phyloP scores from a whole-genome alignment of 2,329 filamentous ascomycete genomes.

The Emergomyces pasteurianus region DNA sequence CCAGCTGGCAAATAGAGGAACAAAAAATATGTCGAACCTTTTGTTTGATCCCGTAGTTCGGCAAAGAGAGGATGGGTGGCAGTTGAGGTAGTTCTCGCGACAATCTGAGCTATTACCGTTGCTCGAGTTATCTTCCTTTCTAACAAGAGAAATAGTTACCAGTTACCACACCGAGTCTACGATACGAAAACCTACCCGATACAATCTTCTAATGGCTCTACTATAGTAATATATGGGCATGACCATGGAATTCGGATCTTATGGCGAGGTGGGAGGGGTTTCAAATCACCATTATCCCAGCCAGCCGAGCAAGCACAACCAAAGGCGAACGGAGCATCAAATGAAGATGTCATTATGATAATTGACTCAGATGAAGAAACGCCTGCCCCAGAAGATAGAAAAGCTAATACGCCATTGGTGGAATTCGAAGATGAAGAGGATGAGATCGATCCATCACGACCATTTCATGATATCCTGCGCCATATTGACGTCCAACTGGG shows the following conservation, averaged over 20 bases:
- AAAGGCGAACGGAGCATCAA: constrained; percentile 30
- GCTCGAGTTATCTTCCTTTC: neutral
- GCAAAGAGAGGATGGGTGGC: constrained; percentile 28
- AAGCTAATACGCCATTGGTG: constrained; percentile 15
- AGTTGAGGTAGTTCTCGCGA: constrained; percentile 26
- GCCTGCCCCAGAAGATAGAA: constrained; percentile 26
- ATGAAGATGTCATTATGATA: constrained; percentile 39
- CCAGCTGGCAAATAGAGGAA: constrained; percentile 1
- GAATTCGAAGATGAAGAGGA: constrained; percentile 45
- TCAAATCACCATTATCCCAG: constrained; percentile 25
- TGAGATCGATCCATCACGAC: constrained; percentile 45
- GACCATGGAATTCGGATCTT: constrained; percentile 45
- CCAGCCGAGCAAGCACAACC: constrained; percentile 15
- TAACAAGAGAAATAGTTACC: constrained; percentile 37
- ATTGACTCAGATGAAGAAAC: constrained; percentile 47
- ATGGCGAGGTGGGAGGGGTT: constrained; percentile 47
- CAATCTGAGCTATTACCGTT: neutral
- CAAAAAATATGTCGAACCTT: constrained; percentile 23
- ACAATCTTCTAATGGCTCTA: constrained; percentile 49
- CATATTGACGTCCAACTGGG: constrained; percentile 44
- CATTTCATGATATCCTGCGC: constrained; percentile 43
- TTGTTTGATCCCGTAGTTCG: constrained; percentile 27
- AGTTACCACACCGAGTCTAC: constrained; percentile 47
- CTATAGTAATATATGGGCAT: constrained; percentile 49
- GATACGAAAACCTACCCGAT: constrained; percentile 46